Percentiles rank a stretch among this genome's conserved stretches.
phyloP scores from a whole-genome alignment of 225 moss, liverwort and hornwort species.

The Antitrichia curtipendula region DNA sequence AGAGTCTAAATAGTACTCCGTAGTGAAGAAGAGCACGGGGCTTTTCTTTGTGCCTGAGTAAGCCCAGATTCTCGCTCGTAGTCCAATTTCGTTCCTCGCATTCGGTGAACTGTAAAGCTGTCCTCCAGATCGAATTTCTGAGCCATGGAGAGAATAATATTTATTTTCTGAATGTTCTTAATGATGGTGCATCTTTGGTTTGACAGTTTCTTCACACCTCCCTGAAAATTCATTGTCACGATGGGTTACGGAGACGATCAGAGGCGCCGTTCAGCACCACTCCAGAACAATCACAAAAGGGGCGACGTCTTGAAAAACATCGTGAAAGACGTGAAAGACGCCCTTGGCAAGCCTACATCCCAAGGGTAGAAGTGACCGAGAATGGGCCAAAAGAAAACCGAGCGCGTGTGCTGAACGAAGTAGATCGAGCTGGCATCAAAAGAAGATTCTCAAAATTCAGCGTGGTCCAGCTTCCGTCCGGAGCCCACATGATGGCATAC shows the following conservation, averaged over 20 bases:
- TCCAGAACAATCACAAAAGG: not conserved
- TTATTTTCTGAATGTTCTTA: not conserved
- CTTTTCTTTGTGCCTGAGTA: not conserved
- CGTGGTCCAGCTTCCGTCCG: not conserved
- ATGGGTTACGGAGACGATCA: not conserved
- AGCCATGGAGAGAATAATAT: not conserved
- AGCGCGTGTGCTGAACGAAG: not conserved
- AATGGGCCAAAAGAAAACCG: not conserved
- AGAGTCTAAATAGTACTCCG: not conserved
- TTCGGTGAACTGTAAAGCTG: not conserved
- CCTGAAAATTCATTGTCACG: not conserved
- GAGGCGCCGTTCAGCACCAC: not conserved
- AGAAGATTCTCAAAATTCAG: not conserved
- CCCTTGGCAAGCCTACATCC: not conserved
- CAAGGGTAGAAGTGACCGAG: not conserved
- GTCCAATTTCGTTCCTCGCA: not conserved
- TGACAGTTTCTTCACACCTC: not conserved
- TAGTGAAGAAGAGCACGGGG: not conserved
- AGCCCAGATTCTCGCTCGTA: not conserved
- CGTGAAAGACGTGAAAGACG: not conserved
- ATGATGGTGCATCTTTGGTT: not conserved
- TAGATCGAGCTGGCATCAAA: not conserved
- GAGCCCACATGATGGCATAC: not conserved
- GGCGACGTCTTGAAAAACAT: not conserved
- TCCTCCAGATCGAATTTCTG: not conserved